These are phyloP conservation scores for Arthrinium puccinioides DNA, from an alignment of 2,329 filamentous ascomycete species.

Conservation along the genomic window DNA sequence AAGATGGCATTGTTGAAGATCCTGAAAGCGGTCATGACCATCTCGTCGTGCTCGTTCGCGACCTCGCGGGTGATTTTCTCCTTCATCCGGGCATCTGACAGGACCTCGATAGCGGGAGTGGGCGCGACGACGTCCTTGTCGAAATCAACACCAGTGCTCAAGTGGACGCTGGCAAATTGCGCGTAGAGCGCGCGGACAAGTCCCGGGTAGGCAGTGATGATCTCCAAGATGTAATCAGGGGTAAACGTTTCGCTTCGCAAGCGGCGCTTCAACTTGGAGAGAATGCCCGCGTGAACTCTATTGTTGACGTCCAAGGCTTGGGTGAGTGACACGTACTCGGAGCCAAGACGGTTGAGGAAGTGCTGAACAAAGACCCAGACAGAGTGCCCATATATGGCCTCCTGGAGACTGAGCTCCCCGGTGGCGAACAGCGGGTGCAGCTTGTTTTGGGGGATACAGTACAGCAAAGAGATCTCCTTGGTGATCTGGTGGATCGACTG, in stretches of 20 bases:
- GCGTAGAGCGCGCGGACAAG: slow-evolving; percentile 85
- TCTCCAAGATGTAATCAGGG: slow-evolving; percentile 94
- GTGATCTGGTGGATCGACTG: slow-evolving; percentile 97
- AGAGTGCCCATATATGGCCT: slow-evolving; percentile 95
- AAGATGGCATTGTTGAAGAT: slow-evolving; percentile 90
- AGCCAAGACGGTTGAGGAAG: slow-evolving; percentile 90
- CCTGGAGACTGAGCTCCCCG: slow-evolving; percentile 83
- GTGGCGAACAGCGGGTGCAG: slow-evolving; percentile 84
- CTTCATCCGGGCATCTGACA: slow-evolving; percentile 67
- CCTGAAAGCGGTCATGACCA: slow-evolving; percentile 96
- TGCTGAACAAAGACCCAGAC: slow-evolving; percentile 97
- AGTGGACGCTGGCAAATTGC: slow-evolving; percentile 84
- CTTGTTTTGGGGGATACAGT: slow-evolving; percentile 97
- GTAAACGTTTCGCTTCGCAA: slow-evolving; percentile 96
- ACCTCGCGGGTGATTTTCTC: slow-evolving; percentile 73
- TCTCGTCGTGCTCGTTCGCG: slow-evolving; percentile 89
- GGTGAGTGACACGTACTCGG: slow-evolving; percentile 83
- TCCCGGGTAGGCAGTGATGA: slow-evolving; percentile 84
- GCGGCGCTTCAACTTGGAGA: slow-evolving; percentile 92
- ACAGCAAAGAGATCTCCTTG: slow-evolving; percentile 94
- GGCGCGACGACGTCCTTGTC: slow-evolving; percentile 45
- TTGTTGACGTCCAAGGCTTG: slow-evolving; percentile 75
- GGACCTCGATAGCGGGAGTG: slow-evolving; percentile 56
- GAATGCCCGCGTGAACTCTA: slow-evolving; percentile 75
- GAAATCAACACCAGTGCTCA: slow-evolving; percentile 43